Base-by-base conservation (phyloP, 441 rosid species). In the Euphorbia schlechtendalii region DNA sequence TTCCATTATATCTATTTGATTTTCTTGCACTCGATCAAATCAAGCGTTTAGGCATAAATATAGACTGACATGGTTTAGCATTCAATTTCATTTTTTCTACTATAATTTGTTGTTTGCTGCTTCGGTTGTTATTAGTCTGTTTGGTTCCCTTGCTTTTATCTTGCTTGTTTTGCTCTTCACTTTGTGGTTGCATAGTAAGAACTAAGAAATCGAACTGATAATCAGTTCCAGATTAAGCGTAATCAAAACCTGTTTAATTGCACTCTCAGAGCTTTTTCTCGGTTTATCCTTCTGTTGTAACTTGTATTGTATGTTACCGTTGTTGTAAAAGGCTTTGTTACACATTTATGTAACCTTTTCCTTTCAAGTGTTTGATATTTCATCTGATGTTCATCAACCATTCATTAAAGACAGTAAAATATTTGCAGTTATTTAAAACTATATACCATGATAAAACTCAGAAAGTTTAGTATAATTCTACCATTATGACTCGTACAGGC, bases 71-170 rank as follows among this genome's bases (percentile, higher is more conserved):
- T n/a, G n/a, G n/a, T n/a, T n/a, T n/a, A n/a, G n/a, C n/a, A n/a
- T n/a, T n/a, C n/a, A n/a, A n/a, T n/a, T n/a, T n/a, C n/a, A n/a
- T n/a, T n/a, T n/a, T n/a, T n/a, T n/a, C n/a, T n/a, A n/a, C n/a
- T n/a, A n/a, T n/a, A n/a, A n/a, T n/a, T n/a, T n/a, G n/a, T n/a
- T n/a, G n/a, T n/a, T 41, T 9, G 82, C 78, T 0, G 81, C 71
- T 43, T 68, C 84, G 7, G 0, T 79, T 68, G 51, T 2, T 62
- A 15, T 82, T 15, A 83, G 86, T 51, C 12, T 83, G 20, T 2
- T 82, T 24, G 90, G 80, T 48, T 66, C 84, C 0, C 0, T 83
- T 3, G 79, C 68, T 13, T 85, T 84, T 65, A 18, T 85, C 62
- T 22, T 81, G 49, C 75, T 83, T 1, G 81, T 85, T 43, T 73